Conservation (phyloP, 805 yeast species). For the Yamadazyma phyllophila region DNA sequence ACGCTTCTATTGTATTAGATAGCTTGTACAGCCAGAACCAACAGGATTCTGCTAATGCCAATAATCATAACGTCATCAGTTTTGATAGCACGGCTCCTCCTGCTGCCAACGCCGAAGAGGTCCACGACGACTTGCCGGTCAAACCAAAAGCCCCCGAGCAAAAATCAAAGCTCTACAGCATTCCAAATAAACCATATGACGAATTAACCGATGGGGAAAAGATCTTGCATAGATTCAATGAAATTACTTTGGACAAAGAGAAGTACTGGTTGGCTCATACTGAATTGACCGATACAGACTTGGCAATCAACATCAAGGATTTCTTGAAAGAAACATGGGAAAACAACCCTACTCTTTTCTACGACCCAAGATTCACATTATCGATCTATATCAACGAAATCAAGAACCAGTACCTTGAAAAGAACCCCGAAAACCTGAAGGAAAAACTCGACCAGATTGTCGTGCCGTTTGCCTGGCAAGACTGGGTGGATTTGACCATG, state of each 20-base stretch:
- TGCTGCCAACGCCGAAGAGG: not conserved
- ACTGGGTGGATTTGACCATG: slow-evolving; percentile 50
- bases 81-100: slow-evolving; percentile 1
- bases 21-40: slow-evolving; percentile 8
- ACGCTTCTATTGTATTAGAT: slow-evolving; percentile 15
- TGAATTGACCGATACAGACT: slow-evolving; percentile 20
- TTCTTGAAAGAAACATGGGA: slow-evolving; percentile 17
- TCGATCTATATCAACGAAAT: slow-evolving; percentile 47
- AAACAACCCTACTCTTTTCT: slow-evolving; percentile 27
- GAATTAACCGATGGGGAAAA: slow-evolving; percentile 17
- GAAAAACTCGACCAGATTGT: slow-evolving; percentile 14
- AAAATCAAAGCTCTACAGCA: slow-evolving; percentile 9
- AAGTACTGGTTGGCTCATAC: slow-evolving; percentile 29
- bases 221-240: slow-evolving; percentile 19
- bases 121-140: slow-evolving; percentile 9
- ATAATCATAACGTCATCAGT: slow-evolving; percentile 6
- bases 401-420: slow-evolving; percentile 16
- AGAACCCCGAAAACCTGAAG: slow-evolving; percentile 10
- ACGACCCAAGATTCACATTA: slow-evolving; percentile 58
- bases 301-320: slow-evolving; percentile 18
- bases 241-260: slow-evolving; percentile 19
- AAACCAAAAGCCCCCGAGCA: slow-evolving; percentile 4
- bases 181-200: slow-evolving; percentile 18
- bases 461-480: slow-evolving; percentile 50
- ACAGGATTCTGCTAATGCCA: not conserved